These are phyloP conservation scores for Sporothrix pseudoabietina DNA, from an alignment of 2,329 filamentous ascomycete genomes.

Conservation along the genomic window DNA sequence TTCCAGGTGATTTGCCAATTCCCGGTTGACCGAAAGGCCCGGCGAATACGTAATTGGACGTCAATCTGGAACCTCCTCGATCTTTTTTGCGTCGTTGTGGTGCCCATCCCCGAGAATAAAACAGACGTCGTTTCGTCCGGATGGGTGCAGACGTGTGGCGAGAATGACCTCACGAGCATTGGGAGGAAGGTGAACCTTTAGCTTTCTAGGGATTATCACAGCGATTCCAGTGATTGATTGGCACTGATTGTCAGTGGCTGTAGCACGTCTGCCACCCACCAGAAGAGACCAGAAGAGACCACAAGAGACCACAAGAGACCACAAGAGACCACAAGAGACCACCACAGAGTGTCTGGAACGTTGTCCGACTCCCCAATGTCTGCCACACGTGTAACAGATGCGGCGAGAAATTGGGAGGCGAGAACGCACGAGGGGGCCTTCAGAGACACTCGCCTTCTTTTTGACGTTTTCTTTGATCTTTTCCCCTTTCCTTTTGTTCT, in stretches of 20 bases:
- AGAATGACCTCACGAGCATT: constrained; percentile 5
- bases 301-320: neutral
- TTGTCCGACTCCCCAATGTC: neutral
- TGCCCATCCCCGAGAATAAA: neutral
- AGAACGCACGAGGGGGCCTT: neutral
- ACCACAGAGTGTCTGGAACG: neutral
- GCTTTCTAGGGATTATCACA: neutral
- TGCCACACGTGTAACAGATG: neutral
- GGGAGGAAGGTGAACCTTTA: neutral
- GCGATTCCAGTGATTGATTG: neutral
- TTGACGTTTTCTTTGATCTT: neutral
- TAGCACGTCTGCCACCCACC: neutral
- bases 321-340: neutral
- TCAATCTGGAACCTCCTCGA: neutral
- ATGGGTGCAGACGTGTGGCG: constrained; percentile 2
- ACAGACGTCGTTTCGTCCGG: neutral
- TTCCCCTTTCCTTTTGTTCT: neutral
- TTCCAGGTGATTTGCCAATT: neutral
- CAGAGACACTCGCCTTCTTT: neutral
- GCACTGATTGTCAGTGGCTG: neutral
- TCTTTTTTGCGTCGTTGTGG: neutral
- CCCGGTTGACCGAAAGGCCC: neutral
- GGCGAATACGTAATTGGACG: neutral
- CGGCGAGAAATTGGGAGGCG: neutral
- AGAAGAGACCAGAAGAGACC: neutral